These are phyloP conservation scores for Globisporangium cystogenes DNA, from an alignment of 352 stramenopile genomes.

Conservation along the genomic window DNA sequence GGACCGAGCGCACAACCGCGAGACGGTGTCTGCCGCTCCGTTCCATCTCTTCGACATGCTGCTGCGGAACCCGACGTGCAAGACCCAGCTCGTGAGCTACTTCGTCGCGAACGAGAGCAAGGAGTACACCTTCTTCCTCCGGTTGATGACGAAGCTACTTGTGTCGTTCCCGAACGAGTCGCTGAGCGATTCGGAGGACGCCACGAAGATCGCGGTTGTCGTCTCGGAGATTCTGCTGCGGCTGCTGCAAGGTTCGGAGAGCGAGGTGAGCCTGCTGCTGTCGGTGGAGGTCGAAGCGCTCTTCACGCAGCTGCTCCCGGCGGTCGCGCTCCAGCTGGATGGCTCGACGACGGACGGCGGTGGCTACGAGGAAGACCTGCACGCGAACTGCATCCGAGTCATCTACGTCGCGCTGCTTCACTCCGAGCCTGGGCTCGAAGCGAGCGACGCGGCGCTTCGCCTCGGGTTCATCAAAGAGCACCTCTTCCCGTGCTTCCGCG, in stretches of 20 bases:
- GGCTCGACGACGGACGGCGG: conserved; percentile 1
- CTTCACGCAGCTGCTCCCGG: conserved; percentile 48
- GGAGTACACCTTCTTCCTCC: conserved; percentile 66
- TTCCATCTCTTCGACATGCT: conserved; percentile 49
- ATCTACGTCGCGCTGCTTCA: conserved; percentile 48
- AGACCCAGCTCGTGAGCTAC: conserved; percentile 43
- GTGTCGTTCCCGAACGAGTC: conserved; percentile 38
- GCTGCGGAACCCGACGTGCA: conserved; percentile 41
- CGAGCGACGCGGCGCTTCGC: conserved; percentile 16
- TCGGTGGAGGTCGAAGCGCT: conserved; percentile 34
- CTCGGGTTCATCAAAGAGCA: conserved; percentile 33
- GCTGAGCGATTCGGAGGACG: conserved; percentile 17
- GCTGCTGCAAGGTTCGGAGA: conserved; percentile 36
- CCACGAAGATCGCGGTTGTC: conserved; percentile 21
- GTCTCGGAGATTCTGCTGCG: conserved; percentile 38
- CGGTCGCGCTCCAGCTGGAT: conserved; percentile 26
- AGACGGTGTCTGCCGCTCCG: conserved; percentile 30
- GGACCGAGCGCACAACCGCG: conserved; percentile 12
- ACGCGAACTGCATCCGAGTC: conserved; percentile 42
- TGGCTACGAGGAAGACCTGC: conserved; percentile 16
- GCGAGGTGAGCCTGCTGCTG: conserved; percentile 33
- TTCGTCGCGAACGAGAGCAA: conserved; percentile 54
- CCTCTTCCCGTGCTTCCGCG: conserved; percentile 38
- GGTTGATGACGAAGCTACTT: conserved; percentile 58
- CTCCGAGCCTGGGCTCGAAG: conserved; percentile 23